Base-by-base conservation (phyloP, 345 rosid genomes). In the Lumnitzera littorea region DNA sequence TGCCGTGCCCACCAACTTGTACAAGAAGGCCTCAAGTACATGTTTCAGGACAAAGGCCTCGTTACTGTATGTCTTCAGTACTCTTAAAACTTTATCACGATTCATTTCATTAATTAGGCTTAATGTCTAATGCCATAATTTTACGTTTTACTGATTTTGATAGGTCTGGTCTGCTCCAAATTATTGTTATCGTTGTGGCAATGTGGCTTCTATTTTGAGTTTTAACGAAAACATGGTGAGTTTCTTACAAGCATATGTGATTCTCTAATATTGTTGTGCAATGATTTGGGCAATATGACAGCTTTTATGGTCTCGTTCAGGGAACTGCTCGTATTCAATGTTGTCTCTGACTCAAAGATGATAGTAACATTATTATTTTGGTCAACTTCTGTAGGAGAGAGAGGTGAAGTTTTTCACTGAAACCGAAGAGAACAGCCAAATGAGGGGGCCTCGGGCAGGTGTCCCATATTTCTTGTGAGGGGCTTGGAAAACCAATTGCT, bases 161-260 rank as follows among this genome's bases (percentile, higher is more conserved):
- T 70, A 95, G 99, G 99, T 95, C 55, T 95, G 99, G 99, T 95
- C 97, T 71, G 99, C 99, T 0, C 99, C 97, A 47, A 95, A 95
- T 72, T 95, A 95, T 67, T 95, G 99, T 75, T 95, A 95, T 66
- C 96, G 99, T 13, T 95, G 99, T 75, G 97, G 99, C 62, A 95
- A 95, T 69, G 99, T 95, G 51, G 99, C 99, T 64, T 95, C 99
- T 46, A 91, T 95, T 72, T 80, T 95, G 88, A 91, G 97, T 76
- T 95, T 88, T 78, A 91, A 85, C 72, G 99, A 95, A 74, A 91
- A 83, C 66, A 91, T 91, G 97, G 99, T 85, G 63, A 84, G 85
- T 20, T 64, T 59, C 15, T 7, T 53, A 24, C 29, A 53, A 23
- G 31, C 29, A 11, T 53, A 12, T 4, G n/a, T 12, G 2, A 53